phyloP scores from a whole-genome alignment of 768 basidiomycete genomes.

The Rhodotorula sphaerocarpa region DNA sequence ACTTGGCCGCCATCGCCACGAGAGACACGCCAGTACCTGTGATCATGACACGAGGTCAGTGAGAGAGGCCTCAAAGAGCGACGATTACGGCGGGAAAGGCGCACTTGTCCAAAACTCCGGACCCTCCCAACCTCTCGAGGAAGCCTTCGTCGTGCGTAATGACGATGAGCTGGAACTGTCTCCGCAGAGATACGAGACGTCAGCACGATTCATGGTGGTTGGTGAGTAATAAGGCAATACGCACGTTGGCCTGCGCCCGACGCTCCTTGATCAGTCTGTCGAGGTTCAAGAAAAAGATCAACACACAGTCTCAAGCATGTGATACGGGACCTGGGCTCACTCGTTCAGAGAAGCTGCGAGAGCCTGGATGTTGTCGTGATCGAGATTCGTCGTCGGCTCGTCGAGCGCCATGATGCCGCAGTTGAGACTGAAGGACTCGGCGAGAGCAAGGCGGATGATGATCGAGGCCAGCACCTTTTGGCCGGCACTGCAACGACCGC shows the following conservation, averaged over 20 bases:
- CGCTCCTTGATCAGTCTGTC: conserved; percentile 89
- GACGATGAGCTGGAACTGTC: conserved; percentile 72
- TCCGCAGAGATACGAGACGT: neutral
- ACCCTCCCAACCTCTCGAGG: conserved; percentile 77
- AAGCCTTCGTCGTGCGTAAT: conserved; percentile 98
- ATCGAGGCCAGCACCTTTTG: conserved; percentile 98
- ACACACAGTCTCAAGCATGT: too few relatives aligned
- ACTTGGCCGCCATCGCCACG: conserved; percentile 30
- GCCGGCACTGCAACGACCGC: conserved; percentile 93
- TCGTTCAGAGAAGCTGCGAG: conserved; percentile 83
- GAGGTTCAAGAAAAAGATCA: neutral
- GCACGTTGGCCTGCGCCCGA: conserved; percentile 63
- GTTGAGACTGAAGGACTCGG: conserved; percentile 94
- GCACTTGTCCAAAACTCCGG: conserved; percentile 88
- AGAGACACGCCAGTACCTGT: conserved; percentile 33
- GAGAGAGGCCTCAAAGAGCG: too few relatives aligned
- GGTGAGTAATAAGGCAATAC: too few relatives aligned
- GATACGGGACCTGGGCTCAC: conserved; percentile 51
- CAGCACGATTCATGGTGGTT: too few relatives aligned
- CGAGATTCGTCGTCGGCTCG: conserved; percentile 95
- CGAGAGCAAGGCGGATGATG: conserved; percentile 91
- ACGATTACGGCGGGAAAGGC: neutral
- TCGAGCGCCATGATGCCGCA: conserved; percentile 96
- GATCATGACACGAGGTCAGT: too few relatives aligned
- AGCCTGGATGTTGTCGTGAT: conserved; percentile 91